Conservation (phyloP, 208 protist species). For the Tritrichomonas musculus region DNA sequence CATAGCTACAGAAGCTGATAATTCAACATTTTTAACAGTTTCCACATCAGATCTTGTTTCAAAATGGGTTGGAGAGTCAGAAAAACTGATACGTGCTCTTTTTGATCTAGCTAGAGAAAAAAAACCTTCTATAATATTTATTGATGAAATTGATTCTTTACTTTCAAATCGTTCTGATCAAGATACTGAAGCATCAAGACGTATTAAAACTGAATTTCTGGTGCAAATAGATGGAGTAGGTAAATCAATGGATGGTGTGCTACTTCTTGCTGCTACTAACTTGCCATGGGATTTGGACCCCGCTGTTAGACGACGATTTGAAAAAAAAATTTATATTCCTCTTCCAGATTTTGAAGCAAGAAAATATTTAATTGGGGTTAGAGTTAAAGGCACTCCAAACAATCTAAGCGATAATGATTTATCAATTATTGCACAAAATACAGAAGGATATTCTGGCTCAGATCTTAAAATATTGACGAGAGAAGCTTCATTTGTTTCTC, state of each 20-base stretch:
- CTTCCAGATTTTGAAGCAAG: slow-evolving; percentile 52
- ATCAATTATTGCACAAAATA: slow-evolving; percentile 21
- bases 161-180: slow-evolving; percentile 62
- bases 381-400: background rate
- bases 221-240: slow-evolving; percentile 54
- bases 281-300: slow-evolving; percentile 68
- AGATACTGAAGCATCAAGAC: slow-evolving; percentile 76
- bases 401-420: slow-evolving; percentile 6
- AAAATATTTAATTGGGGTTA: background rate
- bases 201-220: slow-evolving; percentile 97
- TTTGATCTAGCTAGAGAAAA: slow-evolving; percentile 55
- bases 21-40: slow-evolving; percentile 55
- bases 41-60: slow-evolving; percentile 55
- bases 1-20: background rate
- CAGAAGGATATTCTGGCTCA: slow-evolving; percentile 60
- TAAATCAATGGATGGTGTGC: background rate
- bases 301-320: slow-evolving; percentile 63
- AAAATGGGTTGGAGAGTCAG: slow-evolving; percentile 55
- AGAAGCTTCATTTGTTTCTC: slow-evolving; percentile 64
- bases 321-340: slow-evolving; percentile 69
- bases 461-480: slow-evolving; percentile 63
- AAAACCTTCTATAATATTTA: slow-evolving; percentile 95
- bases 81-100: slow-evolving; percentile 48
- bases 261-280: slow-evolving; percentile 18
- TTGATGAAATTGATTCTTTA: slow-evolving; percentile 97